Evolutionary conservation across 768 basidiomycete species (phyloP).

Genomic region (Calocera cornea): DNA sequence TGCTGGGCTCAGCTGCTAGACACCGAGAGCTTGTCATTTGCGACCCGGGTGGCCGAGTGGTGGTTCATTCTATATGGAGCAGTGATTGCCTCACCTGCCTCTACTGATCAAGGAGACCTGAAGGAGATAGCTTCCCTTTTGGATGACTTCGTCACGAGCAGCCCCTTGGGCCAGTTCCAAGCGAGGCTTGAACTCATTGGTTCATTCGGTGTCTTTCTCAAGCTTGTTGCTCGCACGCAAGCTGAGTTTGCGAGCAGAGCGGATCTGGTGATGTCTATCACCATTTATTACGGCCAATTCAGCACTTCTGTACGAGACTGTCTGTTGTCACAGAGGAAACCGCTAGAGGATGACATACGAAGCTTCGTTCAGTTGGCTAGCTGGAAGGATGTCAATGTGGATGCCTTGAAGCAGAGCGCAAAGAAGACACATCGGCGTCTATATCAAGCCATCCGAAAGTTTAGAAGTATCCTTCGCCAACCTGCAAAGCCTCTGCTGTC

Average conservation of each 20-base stretch:
- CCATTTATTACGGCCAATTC: conserved; percentile 53
- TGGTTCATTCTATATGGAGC: conserved; percentile 78
- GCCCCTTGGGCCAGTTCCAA: conserved; percentile 74
- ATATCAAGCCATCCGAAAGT: conserved; percentile 81
- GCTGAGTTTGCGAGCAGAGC: conserved; percentile 34
- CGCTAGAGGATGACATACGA: conserved; percentile 66
- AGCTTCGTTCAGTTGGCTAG: conserved; percentile 89
- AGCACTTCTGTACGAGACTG: conserved; percentile 31
- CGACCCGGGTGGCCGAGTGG: conserved; percentile 47
- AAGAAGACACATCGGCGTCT: conserved; percentile 80
- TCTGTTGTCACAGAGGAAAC: conserved; percentile 42
- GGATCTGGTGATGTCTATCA: conserved; percentile 46
- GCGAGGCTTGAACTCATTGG: conserved; percentile 51
- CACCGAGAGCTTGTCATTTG: conserved; percentile 32
- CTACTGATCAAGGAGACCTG: conserved; percentile 40
- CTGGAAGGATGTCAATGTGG: conserved; percentile 95
- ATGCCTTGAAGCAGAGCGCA: conserved; percentile 83
- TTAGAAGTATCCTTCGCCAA: conserved; percentile 75
- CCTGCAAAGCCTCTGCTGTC: conserved; percentile 33
- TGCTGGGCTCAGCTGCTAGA: conserved; percentile 76
- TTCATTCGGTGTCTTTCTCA: conserved; percentile 48
- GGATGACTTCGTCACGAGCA: conserved; percentile 58
- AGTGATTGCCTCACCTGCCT: conserved; percentile 22
- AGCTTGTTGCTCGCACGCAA: conserved; percentile 26
- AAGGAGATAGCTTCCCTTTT: conserved; percentile 58